Evolutionary conservation across 2,329 filamentous ascomycete species (phyloP).

Genomic region (Westerdykella sp.): DNA sequence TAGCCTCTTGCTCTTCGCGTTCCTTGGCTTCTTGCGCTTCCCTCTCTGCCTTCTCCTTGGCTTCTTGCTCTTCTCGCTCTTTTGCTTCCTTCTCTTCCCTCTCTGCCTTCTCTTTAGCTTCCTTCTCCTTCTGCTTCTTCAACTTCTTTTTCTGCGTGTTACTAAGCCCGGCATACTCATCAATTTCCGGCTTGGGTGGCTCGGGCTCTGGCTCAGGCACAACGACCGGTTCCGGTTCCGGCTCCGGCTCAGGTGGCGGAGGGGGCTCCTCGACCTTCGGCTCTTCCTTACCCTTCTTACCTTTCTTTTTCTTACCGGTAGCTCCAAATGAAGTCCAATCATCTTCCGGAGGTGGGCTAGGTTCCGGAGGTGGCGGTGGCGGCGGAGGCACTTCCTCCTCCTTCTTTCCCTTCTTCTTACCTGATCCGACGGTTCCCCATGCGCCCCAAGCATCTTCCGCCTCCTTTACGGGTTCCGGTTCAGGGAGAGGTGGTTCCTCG

Average conservation of each 20-base stretch:
- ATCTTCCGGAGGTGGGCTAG: constrained; percentile 6
- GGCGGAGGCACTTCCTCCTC: constrained; percentile 2
- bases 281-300: constrained; percentile 21
- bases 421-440: constrained; percentile 13
- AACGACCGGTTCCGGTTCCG: constrained; percentile 34
- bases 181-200: constrained; percentile 3
- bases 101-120: constrained; percentile 19
- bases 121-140: constrained; percentile 34
- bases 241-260: constrained; percentile 27
- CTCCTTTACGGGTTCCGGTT: constrained; percentile 26
- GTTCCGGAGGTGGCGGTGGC: not conserved
- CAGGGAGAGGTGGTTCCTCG: constrained; percentile 17
- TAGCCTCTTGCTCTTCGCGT: constrained; percentile 16
- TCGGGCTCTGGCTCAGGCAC: constrained; percentile 6
- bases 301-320: constrained; percentile 19
- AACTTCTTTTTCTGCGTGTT: constrained; percentile 28
- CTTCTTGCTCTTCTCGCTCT: constrained; percentile 18
- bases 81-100: constrained; percentile 13
- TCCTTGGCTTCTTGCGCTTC: constrained; percentile 18
- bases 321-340: constrained; percentile 13
- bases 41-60: constrained; percentile 11
- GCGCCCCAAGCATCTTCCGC: constrained; percentile 26
- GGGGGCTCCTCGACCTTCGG: constrained; percentile 13
- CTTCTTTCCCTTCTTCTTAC: constrained; percentile 11
- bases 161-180: constrained; percentile 19